Base-by-base conservation (phyloP, 2,329 filamentous ascomycete species). In the Plenodomus lindquistii region DNA sequence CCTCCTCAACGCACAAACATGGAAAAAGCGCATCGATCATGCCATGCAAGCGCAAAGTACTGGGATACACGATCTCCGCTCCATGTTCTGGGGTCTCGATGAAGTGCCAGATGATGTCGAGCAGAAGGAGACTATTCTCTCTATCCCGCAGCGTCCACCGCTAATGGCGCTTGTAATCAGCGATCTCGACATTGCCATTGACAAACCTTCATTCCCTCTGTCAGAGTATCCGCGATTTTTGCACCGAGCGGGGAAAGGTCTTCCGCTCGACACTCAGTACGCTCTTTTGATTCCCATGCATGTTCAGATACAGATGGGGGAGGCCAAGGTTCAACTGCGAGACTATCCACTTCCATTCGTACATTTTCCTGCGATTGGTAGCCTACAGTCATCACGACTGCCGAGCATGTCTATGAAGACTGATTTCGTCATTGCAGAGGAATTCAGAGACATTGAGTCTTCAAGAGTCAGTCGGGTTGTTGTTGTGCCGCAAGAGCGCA, bases 401-500 rank as follows among this genome's bases (percentile, higher is more conserved):
- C 86, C 89, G n/a, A 88, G 91, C 42, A 83, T 96, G 68, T 91
- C 89, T 1, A 77, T 99, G 44, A 88, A 85, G 59, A 89, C 92
- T 1, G 90, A 99, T 65, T 97, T 99, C 68, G 92, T 99, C 4
- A 87, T 99, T 52, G 95, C 91, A 0, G 94, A 99, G 73, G 95
- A 99, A 69, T 96, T 86, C 61, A 83, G 91, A 52, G 89, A 91
- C 17, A 74, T 83, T 13, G 85, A 93, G 67, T 96, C 92, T 2
- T 88, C 86, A 2, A 83, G 93, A 29, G 84, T 88, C 60, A 88
- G 95, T 42, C 82, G 85, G 50, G 88, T 99, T 13, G 85, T 94
- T 50, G 87, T 99, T 44, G 85, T 97, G 1, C 92, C 93, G 1
- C 84, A 88, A 1, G 80, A 79, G 22, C 81, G 77, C 49, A 76